A percentile compares a stretch with the other conserved stretches of the same genome.
These are phyloP conservation scores for Xylaria sp. DNA, from an alignment of 2,329 filamentous ascomycete genomes.

Conservation along the genomic window DNA sequence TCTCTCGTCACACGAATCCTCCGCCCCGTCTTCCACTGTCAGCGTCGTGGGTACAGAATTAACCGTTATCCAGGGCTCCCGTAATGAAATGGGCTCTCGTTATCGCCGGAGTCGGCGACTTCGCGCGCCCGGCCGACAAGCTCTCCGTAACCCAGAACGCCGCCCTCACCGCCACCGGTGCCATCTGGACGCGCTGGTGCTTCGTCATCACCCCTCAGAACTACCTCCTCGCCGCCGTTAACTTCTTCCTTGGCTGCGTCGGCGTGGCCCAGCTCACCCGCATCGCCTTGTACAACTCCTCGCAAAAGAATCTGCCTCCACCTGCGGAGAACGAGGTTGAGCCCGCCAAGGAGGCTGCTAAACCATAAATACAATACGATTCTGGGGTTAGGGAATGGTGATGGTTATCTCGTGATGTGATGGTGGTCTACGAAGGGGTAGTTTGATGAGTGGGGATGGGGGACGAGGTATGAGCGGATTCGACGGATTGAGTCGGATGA, in stretches of 20 bases:
- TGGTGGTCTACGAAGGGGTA: neutral
- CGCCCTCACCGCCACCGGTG: slow-evolving; percentile 86
- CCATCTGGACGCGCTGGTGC: slow-evolving; percentile 99
- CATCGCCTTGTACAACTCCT: slow-evolving; percentile 70
- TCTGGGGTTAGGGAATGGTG: neutral
- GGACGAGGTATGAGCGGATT: neutral
- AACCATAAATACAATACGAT: slow-evolving; percentile 1
- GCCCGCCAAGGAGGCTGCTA: neutral
- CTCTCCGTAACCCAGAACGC: slow-evolving; percentile 92
- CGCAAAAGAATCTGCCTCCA: slow-evolving; percentile 55
- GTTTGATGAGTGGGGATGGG: neutral
- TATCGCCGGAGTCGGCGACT: slow-evolving; percentile 88
- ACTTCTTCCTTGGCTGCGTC: slow-evolving; percentile 95
- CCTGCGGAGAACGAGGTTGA: slow-evolving; percentile 7
- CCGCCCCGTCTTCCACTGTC: neutral
- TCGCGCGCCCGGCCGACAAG: slow-evolving; percentile 87
- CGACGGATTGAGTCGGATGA: neutral
- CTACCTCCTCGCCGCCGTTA: slow-evolving; percentile 91
- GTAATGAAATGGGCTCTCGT: slow-evolving; percentile 98
- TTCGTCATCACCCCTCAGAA: slow-evolving; percentile 95
- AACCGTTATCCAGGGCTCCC: slow-evolving; percentile 69
- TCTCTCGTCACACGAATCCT: neutral
- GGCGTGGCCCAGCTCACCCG: slow-evolving; percentile 81
- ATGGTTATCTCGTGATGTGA: neutral
- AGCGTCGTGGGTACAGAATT: neutral